Evolutionary conservation across 148 eudicot genomes (phyloP).

Genomic region (Amaranthus palmeri): DNA sequence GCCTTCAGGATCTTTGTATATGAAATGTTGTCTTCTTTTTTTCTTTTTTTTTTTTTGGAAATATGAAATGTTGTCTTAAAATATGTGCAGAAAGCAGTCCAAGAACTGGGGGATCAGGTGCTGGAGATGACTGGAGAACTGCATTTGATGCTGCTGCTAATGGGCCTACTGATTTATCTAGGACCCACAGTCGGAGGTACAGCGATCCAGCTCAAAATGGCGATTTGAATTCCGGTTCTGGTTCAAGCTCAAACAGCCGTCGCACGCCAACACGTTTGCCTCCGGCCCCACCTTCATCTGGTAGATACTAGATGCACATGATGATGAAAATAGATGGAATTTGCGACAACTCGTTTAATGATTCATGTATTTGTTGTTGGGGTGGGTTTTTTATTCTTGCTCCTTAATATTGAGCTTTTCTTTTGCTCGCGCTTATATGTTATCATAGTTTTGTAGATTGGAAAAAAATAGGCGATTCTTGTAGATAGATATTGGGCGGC

Average conservation of each 20-base stretch:
- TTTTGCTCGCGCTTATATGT: conserved; percentile 32
- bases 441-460: conserved; percentile 49
- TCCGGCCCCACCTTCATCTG: conserved; percentile 89
- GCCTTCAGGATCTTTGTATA: not conserved
- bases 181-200: conserved; percentile 68
- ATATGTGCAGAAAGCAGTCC: conserved; percentile 78
- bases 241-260: conserved; percentile 68
- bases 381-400: conserved; percentile 34
- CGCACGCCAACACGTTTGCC: conserved; percentile 91
- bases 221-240: conserved; percentile 50
- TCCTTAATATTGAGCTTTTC: conserved; percentile 36
- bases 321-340: conserved; percentile 14
- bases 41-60: too few species aligned
- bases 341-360: conserved; percentile 16
- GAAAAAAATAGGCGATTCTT: conserved; percentile 33
- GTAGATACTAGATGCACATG: conserved; percentile 57
- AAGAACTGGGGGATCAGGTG: conserved; percentile 48
- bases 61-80: not conserved
- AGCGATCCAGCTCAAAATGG: conserved; percentile 81
- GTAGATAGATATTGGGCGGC: conserved; percentile 52
- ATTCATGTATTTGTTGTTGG: conserved; percentile 45
- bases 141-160: conserved; percentile 97
- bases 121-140: conserved; percentile 91
- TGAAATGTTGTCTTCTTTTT: not conserved
- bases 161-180: conserved; percentile 54